These are phyloP conservation scores for Psilocybe cyanescens DNA, from an alignment of 768 basidiomycete genomes.

Conservation along the genomic window DNA sequence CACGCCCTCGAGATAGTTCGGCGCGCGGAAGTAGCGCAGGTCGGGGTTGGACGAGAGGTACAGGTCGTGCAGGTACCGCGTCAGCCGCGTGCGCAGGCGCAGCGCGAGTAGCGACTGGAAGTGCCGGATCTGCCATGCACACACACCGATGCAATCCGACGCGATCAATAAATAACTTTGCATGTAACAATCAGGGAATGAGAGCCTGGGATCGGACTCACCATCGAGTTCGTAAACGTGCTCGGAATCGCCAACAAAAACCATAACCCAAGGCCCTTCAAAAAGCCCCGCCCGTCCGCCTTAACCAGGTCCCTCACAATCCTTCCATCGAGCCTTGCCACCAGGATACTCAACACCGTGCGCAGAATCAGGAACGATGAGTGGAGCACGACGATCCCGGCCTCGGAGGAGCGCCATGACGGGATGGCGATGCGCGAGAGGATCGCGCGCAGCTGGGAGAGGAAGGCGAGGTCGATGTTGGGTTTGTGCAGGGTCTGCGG, in stretches of 20 bases:
- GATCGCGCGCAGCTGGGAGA: slow-evolving; percentile 75
- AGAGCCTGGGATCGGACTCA: slow-evolving; percentile 29
- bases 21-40: slow-evolving; percentile 66
- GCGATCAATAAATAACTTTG: no score
- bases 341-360: slow-evolving; percentile 86
- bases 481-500: slow-evolving; percentile 51
- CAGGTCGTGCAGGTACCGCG: slow-evolving; percentile 89
- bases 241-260: slow-evolving; percentile 90
- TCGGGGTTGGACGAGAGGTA: slow-evolving; percentile 81
- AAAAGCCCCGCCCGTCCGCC: slow-evolving; percentile 83
- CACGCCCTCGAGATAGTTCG: slow-evolving; percentile 66
- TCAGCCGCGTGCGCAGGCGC: slow-evolving; percentile 81
- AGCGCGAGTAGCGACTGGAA: slow-evolving; percentile 87
- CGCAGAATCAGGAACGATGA: slow-evolving; percentile 85
- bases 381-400: slow-evolving; percentile 74
- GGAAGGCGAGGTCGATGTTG: slow-evolving; percentile 69
- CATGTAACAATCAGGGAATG: not conserved
- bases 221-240: slow-evolving; percentile 96
- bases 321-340: slow-evolving; percentile 86
- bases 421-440: slow-evolving; percentile 72
- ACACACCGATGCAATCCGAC: not conserved
- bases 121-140: slow-evolving; percentile 71
- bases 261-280: slow-evolving; percentile 84
- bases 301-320: slow-evolving; percentile 90
- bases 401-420: slow-evolving; percentile 67